Evolutionary conservation across 2,329 filamentous ascomycete genomes (phyloP).

Genomic region (Alternaria metachromatica): DNA sequence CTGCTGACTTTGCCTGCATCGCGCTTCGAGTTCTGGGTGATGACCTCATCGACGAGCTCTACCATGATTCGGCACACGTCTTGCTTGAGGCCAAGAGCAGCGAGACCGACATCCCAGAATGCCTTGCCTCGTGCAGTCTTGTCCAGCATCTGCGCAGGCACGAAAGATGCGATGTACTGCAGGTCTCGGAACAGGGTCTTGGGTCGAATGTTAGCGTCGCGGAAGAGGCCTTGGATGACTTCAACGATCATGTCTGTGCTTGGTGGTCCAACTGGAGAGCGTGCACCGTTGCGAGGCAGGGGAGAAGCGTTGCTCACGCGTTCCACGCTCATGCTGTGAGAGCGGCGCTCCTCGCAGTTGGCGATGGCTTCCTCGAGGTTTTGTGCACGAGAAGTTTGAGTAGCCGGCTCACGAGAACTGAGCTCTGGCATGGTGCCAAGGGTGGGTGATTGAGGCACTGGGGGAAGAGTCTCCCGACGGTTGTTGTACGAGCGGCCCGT

Average conservation of each 20-base stretch:
- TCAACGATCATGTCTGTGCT: conserved; percentile 54
- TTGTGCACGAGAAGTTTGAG: conserved; percentile 51
- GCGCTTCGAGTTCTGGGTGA: conserved; percentile 72
- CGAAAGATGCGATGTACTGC: conserved; percentile 66
- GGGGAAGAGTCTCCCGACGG: conserved; percentile 49
- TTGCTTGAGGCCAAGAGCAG: conserved; percentile 85
- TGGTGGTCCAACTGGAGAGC: conserved; percentile 48
- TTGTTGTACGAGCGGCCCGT: conserved; percentile 54
- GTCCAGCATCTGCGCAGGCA: conserved; percentile 64
- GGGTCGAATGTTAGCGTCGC: conserved; percentile 53
- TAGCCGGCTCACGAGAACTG: conserved; percentile 53
- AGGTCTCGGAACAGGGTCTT: conserved; percentile 58
- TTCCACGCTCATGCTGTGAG: conserved; percentile 59
- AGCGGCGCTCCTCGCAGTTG: conserved; percentile 72
- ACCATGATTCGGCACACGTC: conserved; percentile 86
- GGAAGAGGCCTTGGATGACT: conserved; percentile 53
- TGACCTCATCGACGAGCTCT: conserved; percentile 73
- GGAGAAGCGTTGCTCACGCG: conserved; percentile 48
- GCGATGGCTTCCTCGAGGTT: conserved; percentile 72
- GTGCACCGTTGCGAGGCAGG: conserved; percentile 41
- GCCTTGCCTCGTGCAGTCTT: conserved; percentile 71
- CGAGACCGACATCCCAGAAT: conserved; percentile 88
- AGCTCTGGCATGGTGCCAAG: conserved; percentile 54
- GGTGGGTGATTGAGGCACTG: conserved; percentile 54
- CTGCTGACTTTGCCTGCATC: conserved; percentile 40